Evolutionary conservation across 1,139 yeast species (phyloP).

Genomic region (Saccharomyces pastorianus): DNA sequence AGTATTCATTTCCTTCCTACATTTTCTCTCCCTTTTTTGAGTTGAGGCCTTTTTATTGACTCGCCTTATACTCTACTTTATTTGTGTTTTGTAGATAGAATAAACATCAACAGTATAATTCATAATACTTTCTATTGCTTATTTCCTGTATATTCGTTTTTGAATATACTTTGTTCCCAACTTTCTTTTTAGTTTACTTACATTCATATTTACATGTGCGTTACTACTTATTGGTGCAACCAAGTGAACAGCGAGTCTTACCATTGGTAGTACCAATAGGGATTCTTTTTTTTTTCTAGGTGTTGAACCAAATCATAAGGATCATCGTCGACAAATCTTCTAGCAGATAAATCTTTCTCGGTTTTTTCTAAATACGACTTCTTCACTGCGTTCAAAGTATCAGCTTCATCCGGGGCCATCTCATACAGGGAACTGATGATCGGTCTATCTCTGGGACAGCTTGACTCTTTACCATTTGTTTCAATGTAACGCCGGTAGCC

Average conservation of each 20-base stretch:
- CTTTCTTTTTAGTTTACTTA: background rate
- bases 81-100: constrained; percentile 13
- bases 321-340: constrained; percentile 15
- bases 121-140: background rate
- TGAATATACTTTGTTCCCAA: background rate
- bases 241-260: constrained; percentile 4
- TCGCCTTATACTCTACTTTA: constrained; percentile 1
- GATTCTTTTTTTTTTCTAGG: constrained; percentile 16
- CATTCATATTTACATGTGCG: background rate
- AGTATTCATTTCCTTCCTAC: constrained; percentile 4
- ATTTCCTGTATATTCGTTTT: background rate
- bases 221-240: background rate
- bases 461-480: constrained; percentile 8
- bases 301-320: constrained; percentile 14
- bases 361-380: constrained; percentile 24
- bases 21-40: background rate
- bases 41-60: background rate
- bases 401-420: constrained; percentile 18
- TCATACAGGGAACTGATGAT: constrained; percentile 25
- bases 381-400: constrained; percentile 18
- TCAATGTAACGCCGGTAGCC: constrained; percentile 11
- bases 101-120: constrained; percentile 6
- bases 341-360: constrained; percentile 14
- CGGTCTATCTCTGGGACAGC: constrained; percentile 21
- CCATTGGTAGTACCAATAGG: constrained; percentile 30